Percentiles rank a stretch among this genome's conserved stretches.
Conservation (phyloP, 306 rosid species). For the Quercus robur region DNA sequence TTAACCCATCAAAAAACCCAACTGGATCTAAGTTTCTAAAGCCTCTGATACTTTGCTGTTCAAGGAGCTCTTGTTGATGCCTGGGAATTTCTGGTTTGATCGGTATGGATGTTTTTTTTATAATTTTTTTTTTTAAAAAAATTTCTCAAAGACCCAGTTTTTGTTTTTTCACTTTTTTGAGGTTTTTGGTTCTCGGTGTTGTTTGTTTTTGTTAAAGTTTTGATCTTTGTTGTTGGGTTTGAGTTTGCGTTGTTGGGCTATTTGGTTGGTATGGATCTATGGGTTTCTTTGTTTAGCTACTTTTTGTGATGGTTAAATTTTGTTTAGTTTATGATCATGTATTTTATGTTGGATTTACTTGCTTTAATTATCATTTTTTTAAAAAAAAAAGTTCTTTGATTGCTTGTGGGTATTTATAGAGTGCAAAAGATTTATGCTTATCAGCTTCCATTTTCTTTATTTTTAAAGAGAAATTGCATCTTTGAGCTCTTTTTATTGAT, state of each 20-base stretch:
- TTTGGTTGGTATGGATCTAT: conserved; percentile 21
- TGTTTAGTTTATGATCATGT: not conserved
- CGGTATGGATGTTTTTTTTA: conserved; percentile 14
- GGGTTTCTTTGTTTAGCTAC: conserved; percentile 4
- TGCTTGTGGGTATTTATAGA: conserved; percentile 3
- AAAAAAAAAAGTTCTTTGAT: not conserved
- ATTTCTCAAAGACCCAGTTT: not conserved
- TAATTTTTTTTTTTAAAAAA: not conserved
- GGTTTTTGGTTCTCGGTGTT: not conserved
- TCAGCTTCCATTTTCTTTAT: not conserved
- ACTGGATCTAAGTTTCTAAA: conserved; percentile 47
- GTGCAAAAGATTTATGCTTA: conserved; percentile 4
- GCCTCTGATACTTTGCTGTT: conserved; percentile 1
- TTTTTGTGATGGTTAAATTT: not conserved
- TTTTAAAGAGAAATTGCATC: not conserved
- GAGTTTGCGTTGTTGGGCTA: conserved; percentile 18
- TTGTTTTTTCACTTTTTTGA: not conserved
- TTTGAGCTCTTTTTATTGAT: conserved; percentile 3
- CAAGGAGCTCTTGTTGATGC: conserved; percentile 25
- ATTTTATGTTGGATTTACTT: conserved; percentile 8
- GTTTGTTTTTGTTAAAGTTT: not conserved
- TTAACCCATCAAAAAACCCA: not conserved
- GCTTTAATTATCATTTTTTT: not conserved
- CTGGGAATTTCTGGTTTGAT: conserved; percentile 17
- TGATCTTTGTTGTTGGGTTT: conserved; percentile 29